Evolutionary conservation across 2,329 filamentous ascomycete species (phyloP).

Genomic region (Colletotrichum tamarilloi): DNA sequence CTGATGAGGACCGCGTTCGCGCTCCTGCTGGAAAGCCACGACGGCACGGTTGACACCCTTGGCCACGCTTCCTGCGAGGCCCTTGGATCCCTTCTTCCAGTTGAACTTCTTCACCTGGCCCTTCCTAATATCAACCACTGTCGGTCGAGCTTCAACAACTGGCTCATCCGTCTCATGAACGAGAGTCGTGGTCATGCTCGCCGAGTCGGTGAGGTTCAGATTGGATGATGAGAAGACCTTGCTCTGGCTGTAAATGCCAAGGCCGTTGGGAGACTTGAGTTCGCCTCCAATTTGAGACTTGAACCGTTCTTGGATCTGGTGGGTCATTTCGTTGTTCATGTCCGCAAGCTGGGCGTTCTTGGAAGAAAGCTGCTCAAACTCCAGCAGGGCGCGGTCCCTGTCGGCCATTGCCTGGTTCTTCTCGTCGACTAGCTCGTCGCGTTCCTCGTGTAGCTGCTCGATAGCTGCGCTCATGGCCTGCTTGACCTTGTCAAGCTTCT

Average conservation of each 20-base stretch:
- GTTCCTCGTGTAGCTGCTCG: slow-evolving; percentile 73
- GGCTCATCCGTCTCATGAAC: slow-evolving; percentile 74
- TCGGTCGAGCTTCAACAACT: slow-evolving; percentile 79
- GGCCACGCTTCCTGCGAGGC: slow-evolving; percentile 91
- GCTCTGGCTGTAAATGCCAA: slow-evolving; percentile 67
- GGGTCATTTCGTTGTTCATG: slow-evolving; percentile 94
- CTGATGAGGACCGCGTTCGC: slow-evolving; percentile 66
- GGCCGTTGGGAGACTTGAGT: slow-evolving; percentile 61
- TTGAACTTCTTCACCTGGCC: slow-evolving; percentile 96
- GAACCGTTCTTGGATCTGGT: slow-evolving; percentile 93
- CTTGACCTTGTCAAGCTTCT: slow-evolving; percentile 74
- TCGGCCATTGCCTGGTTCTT: slow-evolving; percentile 84
- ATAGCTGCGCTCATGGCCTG: slow-evolving; percentile 67
- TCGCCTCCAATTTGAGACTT: slow-evolving; percentile 76
- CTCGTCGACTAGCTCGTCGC: slow-evolving; percentile 86
- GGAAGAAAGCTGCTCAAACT: slow-evolving; percentile 93
- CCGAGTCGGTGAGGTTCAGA: slow-evolving; percentile 59
- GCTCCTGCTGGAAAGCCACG: slow-evolving; percentile 72
- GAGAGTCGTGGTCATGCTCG: slow-evolving; percentile 69
- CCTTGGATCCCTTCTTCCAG: slow-evolving; percentile 97
- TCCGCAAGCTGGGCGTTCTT: slow-evolving; percentile 96
- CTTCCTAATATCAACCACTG: slow-evolving; percentile 94
- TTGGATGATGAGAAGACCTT: slow-evolving; percentile 63
- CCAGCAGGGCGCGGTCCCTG: slow-evolving; percentile 92
- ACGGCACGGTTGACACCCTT: slow-evolving; percentile 96